phyloP scores from a whole-genome alignment of 2,329 filamentous ascomycete genomes.

The Aspergillus cejpii region DNA sequence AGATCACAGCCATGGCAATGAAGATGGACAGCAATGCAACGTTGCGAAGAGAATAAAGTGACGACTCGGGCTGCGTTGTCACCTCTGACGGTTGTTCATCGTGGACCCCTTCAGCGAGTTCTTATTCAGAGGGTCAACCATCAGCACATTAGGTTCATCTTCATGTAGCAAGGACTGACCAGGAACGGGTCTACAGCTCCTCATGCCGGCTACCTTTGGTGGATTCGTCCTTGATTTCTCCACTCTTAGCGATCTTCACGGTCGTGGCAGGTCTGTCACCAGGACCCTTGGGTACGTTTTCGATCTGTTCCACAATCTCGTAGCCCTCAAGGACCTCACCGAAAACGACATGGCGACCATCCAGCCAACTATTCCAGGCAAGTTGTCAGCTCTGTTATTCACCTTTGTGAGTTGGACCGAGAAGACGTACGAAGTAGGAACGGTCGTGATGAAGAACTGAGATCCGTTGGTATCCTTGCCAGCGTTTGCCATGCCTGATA shows the following conservation, averaged over 20 bases:
- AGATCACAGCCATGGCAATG: constrained; percentile 16
- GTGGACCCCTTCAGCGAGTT: constrained; percentile 1
- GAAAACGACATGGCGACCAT: constrained; percentile 61
- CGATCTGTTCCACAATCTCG: constrained; percentile 59
- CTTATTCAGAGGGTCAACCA: constrained; percentile 22
- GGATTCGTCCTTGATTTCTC: constrained; percentile 45
- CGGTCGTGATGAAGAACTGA: constrained; percentile 63
- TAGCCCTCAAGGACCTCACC: constrained; percentile 64
- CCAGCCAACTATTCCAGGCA: constrained; percentile 47
- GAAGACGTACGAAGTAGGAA: constrained; percentile 44
- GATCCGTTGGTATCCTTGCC: constrained; percentile 60
- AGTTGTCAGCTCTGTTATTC: constrained; percentile 11
- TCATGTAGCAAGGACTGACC: constrained; percentile 22
- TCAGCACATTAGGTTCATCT: constrained; percentile 28
- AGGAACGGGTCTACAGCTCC: constrained; percentile 51
- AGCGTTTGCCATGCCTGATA: constrained; percentile 57
- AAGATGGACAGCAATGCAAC: constrained; percentile 17
- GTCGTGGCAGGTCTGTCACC: constrained; percentile 53
- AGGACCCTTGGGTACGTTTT: constrained; percentile 53
- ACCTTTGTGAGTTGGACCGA: too few species aligned
- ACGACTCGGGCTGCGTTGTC: constrained; percentile 10
- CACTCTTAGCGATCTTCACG: constrained; percentile 61
- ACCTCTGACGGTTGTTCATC: constrained; percentile 9
- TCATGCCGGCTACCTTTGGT: constrained; percentile 57
- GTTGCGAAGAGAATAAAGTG: constrained; percentile 3